Percentiles rank a stretch among this genome's conserved stretches.
These are phyloP conservation scores for Lichtheimia ramosa DNA, from an alignment of 371 early-diverging fungal genomes.

Conservation along the genomic window DNA sequence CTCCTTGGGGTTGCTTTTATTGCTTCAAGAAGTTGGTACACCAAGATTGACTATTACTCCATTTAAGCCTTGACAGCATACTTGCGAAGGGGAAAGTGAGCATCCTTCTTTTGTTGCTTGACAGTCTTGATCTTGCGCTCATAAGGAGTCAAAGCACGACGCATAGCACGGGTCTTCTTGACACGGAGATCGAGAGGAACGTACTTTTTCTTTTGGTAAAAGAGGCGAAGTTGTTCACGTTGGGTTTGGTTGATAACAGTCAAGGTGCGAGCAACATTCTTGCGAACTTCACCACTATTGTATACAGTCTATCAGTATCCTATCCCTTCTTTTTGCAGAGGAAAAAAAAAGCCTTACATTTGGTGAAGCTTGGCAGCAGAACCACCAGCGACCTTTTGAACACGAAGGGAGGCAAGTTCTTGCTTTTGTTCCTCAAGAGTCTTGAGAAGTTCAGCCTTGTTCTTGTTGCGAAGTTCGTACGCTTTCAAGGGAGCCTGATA, in stretches of 20 bases:
- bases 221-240: slow-evolving; percentile 77
- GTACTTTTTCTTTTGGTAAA: slow-evolving; percentile 91
- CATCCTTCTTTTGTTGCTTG: slow-evolving; percentile 78
- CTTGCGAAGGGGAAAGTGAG: slow-evolving; percentile 85
- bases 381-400: slow-evolving; percentile 87
- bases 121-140: slow-evolving; percentile 73
- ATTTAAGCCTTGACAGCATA: slow-evolving; percentile 84
- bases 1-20: too few relatives aligned
- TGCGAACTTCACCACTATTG: slow-evolving; percentile 75
- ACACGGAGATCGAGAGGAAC: slow-evolving; percentile 88
- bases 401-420: slow-evolving; percentile 87
- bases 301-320: background rate
- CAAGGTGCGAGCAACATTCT: slow-evolving; percentile 88
- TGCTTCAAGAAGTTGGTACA: too few relatives aligned
- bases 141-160: slow-evolving; percentile 82
- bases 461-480: slow-evolving; percentile 88
- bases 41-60: too few relatives aligned
- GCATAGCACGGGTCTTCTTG: slow-evolving; percentile 97
- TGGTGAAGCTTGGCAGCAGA: slow-evolving; percentile 75
- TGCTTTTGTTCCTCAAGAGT: slow-evolving; percentile 90
- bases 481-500: slow-evolving; percentile 82
- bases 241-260: slow-evolving; percentile 92
- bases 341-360: slow-evolving; percentile 57
- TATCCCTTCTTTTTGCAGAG: background rate
- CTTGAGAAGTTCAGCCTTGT: slow-evolving; percentile 86